Conservation (phyloP, 805 yeast genomes). For the Wickerhamiella sergipiensis region DNA sequence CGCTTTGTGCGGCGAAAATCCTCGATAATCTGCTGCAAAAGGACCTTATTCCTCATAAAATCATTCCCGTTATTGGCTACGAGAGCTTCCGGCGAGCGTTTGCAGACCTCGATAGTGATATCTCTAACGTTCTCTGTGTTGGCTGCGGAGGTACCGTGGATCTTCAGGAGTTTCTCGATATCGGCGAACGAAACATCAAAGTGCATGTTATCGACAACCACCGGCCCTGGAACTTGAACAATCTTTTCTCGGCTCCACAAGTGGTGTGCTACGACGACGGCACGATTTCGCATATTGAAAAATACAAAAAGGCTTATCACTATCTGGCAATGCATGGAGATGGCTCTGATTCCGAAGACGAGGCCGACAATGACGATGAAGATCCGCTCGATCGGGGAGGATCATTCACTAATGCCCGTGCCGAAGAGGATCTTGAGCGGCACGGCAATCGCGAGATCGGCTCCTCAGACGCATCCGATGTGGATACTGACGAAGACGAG, state of each 20-base stretch:
- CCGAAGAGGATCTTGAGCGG: constrained; percentile 15
- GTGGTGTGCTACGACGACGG: constrained; percentile 83
- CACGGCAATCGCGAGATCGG: constrained; percentile 5
- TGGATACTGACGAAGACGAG: constrained; percentile 5
- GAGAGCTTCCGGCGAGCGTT: constrained; percentile 55
- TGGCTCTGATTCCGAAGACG: constrained; percentile 21
- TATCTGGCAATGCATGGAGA: constrained; percentile 27
- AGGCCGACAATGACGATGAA: no score
- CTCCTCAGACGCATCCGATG: constrained; percentile 8
- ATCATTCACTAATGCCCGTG: neutral
- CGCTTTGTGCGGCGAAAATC: constrained; percentile 77
- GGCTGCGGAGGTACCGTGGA: constrained; percentile 95
- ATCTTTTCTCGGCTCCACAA: constrained; percentile 68
- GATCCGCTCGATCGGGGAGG: neutral
- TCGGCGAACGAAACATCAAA: constrained; percentile 18
- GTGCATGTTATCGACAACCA: constrained; percentile 83
- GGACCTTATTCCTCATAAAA: constrained; percentile 73
- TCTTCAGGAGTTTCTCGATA: constrained; percentile 42
- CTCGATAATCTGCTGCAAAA: constrained; percentile 57
- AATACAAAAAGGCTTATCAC: constrained; percentile 51
- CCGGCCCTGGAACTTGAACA: constrained; percentile 94
- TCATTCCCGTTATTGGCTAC: constrained; percentile 89
- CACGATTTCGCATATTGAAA: constrained; percentile 40
- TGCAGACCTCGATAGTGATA: constrained; percentile 51
- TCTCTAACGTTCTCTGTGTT: constrained; percentile 59